phyloP scores from a whole-genome alignment of 257 asterid genomes.

The Parsonsia alboflavescens region DNA sequence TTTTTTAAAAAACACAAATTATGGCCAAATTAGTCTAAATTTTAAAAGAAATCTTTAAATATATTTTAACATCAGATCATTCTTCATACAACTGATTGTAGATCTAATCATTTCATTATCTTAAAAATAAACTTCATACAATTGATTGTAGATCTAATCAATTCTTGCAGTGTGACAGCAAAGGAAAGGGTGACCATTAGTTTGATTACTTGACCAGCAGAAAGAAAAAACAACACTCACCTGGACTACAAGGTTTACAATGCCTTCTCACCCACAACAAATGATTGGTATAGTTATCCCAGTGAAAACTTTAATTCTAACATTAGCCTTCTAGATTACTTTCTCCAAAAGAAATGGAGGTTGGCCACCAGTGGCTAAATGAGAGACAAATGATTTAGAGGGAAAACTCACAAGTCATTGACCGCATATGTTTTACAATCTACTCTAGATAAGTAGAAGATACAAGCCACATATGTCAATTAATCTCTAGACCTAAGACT shows the following conservation, averaged over 20 bases:
- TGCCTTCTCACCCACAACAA: background rate
- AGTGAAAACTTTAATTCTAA: background rate
- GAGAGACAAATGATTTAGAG: background rate
- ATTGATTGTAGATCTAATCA: too few species aligned
- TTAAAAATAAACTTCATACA: too few species aligned
- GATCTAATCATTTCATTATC: too few species aligned
- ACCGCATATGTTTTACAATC: background rate
- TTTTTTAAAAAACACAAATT: too few species aligned
- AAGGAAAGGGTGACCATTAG: background rate
- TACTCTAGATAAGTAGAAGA: background rate
- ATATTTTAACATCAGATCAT: too few species aligned
- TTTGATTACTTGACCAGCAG: background rate
- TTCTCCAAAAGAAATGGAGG: background rate
- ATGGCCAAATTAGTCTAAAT: too few species aligned
- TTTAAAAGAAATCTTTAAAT: too few species aligned
- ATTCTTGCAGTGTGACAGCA: background rate
- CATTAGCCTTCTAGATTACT: background rate
- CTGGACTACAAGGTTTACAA: background rate
- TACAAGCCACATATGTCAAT: background rate
- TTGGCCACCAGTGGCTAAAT: background rate
- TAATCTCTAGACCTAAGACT: background rate
- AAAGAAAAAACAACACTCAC: background rate
- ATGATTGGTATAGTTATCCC: background rate
- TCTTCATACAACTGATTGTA: too few species aligned
- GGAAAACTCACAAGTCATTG: background rate